phyloP scores from a whole-genome alignment of 768 basidiomycete species.

The Thelephora ganbajun region DNA sequence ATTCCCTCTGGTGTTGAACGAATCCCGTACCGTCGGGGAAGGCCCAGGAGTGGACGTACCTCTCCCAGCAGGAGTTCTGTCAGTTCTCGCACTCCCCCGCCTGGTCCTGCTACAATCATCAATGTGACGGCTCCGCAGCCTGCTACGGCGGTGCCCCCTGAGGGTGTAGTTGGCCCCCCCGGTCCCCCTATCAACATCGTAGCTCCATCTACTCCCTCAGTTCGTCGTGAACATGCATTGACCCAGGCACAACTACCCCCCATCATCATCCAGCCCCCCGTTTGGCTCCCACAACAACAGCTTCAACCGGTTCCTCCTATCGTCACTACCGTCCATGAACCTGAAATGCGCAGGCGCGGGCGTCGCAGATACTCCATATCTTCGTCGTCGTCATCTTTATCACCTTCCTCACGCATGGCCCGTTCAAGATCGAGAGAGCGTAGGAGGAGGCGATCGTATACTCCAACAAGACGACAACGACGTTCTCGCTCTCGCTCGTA shows the following conservation, averaged over 20 bases:
- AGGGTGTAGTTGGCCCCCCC: neutral
- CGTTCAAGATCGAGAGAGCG: neutral
- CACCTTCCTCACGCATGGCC: neutral
- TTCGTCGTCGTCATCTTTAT: no score
- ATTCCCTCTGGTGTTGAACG: no score
- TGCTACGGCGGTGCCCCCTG: neutral
- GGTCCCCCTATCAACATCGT: neutral
- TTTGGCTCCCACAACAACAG: neutral
- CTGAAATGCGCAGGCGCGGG: no score
- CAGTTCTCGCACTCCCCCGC: neutral
- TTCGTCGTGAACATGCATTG: neutral
- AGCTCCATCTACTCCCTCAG: neutral
- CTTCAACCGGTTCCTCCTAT: no score
- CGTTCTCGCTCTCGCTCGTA: no score
- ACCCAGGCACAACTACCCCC: neutral
- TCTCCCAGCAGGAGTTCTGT: neutral
- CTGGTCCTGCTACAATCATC: neutral
- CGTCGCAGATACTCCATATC: no score
- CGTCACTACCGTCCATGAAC: no score
- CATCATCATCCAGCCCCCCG: conserved; percentile 2
- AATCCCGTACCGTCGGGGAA: no score
- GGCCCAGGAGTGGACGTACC: no score
- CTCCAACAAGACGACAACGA: no score
- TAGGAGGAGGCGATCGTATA: neutral
- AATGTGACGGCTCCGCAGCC: neutral